Base-by-base conservation (phyloP, 805 yeast genomes). In the Yarrowia sp. region DNA sequence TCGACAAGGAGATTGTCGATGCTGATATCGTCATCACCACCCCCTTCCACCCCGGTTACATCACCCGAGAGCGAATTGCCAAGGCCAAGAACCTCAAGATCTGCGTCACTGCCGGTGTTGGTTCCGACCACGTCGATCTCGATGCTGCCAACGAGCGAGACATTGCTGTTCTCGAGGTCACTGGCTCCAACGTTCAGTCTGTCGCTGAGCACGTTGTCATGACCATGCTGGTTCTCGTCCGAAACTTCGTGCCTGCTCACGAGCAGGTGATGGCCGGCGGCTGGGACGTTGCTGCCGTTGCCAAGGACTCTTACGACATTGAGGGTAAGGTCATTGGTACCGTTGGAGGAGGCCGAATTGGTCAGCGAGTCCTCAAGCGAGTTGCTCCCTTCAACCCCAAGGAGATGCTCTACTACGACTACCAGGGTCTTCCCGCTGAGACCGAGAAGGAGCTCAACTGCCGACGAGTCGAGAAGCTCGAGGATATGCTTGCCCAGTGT, bases 291-390 rank as follows among this genome's bases (percentile, higher is more conserved):
- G 92, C 95, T 17, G 88, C 80, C 50, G 83, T 83, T 55, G 90
- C 92, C 66, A 86, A 87, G 76, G 86, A 86, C 71, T 84, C 87
- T 39, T 89, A 83, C 70, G 95, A 89, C 71, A 74, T 89, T 66
- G 95, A 89, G 74, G 89, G 84, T 66, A 89, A 89, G 77, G 87
- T 85, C 33, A 79, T 89, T 66, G 87, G 89, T n/a, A 45, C 51
- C 22, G 88, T 89, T 67, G 95, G 92, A 66, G 88, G 88, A 36
- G 95, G 93, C 61, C 83, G 93, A 75, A 89, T 89, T 70, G 95
- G 95, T 28, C 86, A 83, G 79, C 81, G 90, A 67, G 88, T 89
- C 32, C 79, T 89, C 72, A 88, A 87, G 76, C 82, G 93, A 73
- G 76, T 88, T 70, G 79, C 82, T 65, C 86, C 93, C 1, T 89